Conservation (phyloP, 768 basidiomycete genomes). For the Mycena olivaceomarginata region DNA sequence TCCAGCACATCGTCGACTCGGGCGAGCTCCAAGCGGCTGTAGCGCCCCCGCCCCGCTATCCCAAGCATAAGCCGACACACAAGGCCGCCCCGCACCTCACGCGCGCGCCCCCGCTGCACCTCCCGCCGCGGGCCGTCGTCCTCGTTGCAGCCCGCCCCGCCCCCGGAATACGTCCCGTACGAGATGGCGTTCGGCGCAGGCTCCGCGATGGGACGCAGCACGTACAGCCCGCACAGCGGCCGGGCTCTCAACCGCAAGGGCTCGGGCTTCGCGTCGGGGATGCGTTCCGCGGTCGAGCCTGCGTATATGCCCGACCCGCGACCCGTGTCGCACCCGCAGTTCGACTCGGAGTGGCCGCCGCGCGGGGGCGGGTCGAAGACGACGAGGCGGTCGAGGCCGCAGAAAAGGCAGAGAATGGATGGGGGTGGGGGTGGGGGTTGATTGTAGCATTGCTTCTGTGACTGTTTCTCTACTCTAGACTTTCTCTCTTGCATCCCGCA, state of each 20-base stretch:
- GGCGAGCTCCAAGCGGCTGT: constrained; percentile 23
- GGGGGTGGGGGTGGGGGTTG: no score
- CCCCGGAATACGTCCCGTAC: constrained; percentile 18
- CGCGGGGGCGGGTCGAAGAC: constrained; percentile 14
- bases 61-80: background rate
- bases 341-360: constrained; percentile 36
- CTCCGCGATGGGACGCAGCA: constrained; percentile 33
- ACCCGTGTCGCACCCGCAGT: constrained; percentile 13
- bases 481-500: no score
- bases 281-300: background rate
- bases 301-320: background rate
- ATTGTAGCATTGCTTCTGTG: no score
- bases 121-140: background rate
- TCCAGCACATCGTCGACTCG: constrained; percentile 35
- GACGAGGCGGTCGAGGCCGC: constrained; percentile 16
- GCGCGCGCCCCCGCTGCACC: background rate
- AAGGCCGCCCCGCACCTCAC: background rate
- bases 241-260: constrained; percentile 35
- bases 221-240: background rate
- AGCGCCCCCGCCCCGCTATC: constrained; percentile 31
- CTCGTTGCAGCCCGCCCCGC: background rate
- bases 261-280: constrained; percentile 33
- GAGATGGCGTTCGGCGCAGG: constrained; percentile 36
- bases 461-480: no score
- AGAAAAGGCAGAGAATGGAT: background rate